Evolutionary conservation across 169 alveolate species (phyloP).

Genomic region (Plasmodium fragile): DNA sequence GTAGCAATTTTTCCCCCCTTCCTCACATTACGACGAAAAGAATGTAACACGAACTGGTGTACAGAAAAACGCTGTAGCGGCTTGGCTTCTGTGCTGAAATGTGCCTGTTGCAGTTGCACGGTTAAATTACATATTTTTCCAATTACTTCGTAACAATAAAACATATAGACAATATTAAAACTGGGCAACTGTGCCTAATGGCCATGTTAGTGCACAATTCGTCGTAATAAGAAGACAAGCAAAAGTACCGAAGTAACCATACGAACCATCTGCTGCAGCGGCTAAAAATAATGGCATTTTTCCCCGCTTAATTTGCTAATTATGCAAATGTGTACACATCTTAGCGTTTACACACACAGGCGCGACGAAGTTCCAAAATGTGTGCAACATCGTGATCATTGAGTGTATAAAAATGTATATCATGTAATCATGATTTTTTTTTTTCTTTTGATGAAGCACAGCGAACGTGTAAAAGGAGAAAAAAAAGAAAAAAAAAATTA

Average conservation of each 20-base stretch:
- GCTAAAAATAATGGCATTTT: neutral
- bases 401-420: neutral
- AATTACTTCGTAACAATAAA: neutral
- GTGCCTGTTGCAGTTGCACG: neutral
- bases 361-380: neutral
- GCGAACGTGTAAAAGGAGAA: too few relatives aligned
- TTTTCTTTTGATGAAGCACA: neutral
- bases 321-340: neutral
- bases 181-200: neutral
- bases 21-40: neutral
- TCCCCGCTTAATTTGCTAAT: neutral
- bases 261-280: neutral
- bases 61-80: neutral
- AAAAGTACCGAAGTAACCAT: neutral
- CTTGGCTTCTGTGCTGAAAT: neutral
- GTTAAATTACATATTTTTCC: neutral
- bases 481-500: slow-evolving; percentile 2
- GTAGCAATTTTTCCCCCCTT: neutral
- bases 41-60: neutral
- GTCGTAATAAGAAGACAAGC: neutral
- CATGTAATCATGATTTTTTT: neutral
- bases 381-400: neutral
- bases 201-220: neutral
- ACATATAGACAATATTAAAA: neutral
- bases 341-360: neutral